Percentiles rank a stretch among this genome's conserved stretches.
These are phyloP conservation scores for Lachancea kluyveri DNA, from an alignment of 805 yeast species.

Conservation along the genomic window DNA sequence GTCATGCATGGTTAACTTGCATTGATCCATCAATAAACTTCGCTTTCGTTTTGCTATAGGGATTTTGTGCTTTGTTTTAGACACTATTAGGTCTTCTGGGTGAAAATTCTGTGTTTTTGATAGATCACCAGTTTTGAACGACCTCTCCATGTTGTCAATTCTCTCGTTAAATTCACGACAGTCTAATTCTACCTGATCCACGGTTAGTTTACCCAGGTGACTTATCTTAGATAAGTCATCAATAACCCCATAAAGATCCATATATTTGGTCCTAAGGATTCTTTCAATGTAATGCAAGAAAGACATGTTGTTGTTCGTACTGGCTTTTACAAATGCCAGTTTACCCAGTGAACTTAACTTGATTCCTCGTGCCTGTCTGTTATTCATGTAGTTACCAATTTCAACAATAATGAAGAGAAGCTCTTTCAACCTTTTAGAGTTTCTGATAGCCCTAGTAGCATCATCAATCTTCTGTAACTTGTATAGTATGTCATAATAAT, in stretches of 20 bases:
- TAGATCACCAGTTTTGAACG: conserved; percentile 56
- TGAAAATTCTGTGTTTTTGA: conserved; percentile 58
- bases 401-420: conserved; percentile 62
- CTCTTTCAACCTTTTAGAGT: conserved; percentile 48
- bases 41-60: conserved; percentile 51
- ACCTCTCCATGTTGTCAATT: conserved; percentile 45
- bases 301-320: conserved; percentile 60
- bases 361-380: conserved; percentile 67
- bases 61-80: conserved; percentile 45
- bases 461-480: conserved; percentile 55
- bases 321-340: conserved; percentile 60
- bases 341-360: conserved; percentile 63
- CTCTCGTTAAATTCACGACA: conserved; percentile 47
- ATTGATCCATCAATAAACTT: conserved; percentile 44
- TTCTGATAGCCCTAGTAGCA: conserved; percentile 47
- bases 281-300: conserved; percentile 72
- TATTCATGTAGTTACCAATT: conserved; percentile 79
- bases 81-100: conserved; percentile 56
- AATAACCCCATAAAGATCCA: conserved; percentile 55
- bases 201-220: conserved; percentile 52
- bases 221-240: conserved; percentile 50
- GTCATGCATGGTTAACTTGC: conserved; percentile 42
- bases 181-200: conserved; percentile 57
- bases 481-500: conserved; percentile 52
- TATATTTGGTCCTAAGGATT: conserved; percentile 56